Base-by-base conservation (phyloP, 352 stramenopile genomes). In the Phytophthora vignae region DNA sequence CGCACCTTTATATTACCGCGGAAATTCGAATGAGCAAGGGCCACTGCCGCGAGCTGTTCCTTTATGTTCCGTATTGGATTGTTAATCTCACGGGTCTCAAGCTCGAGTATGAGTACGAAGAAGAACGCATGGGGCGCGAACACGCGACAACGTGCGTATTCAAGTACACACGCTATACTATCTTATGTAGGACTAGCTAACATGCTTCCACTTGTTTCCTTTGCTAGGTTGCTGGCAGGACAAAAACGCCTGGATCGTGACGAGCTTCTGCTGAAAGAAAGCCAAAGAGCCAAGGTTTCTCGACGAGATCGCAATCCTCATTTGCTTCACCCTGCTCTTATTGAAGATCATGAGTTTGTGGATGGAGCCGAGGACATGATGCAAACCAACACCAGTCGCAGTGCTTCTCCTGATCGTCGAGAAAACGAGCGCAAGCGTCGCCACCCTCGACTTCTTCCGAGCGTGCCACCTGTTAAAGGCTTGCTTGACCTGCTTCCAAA, bases 31-130 rank as follows among this genome's bases (percentile, higher is more conserved):
- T 78, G 46, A 80, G 77, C 6, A 85, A 78, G 69, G 84, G 85
- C 6, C 72, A 78, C 8, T 93, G 84, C 27, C 82, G 79, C 10
- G 88, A 96, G 56, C 69, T 96, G 44, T 87, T 91, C 15, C 66
- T 96, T n/a, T 96, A 90, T 60, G 87, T 95, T 11, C 90, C 90
- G 14, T 96, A 96, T 71, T 96, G 90, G 90, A 93, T 96, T 55
- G 86, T 96, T 25, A 96, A 96, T 60, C 71, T 95, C 55, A 96
- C 88, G 12, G 87, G 87, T 0, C 67, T 96, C 9, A 88, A 93
- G 70, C 76, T 96, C 12, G 90, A 96, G 55, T 96, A 91, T 64
- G 85, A 93, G 74, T 91, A 90, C 50, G 90, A 96, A 36, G 79
- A 92, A 62, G 87, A 93, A n/a, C 78, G 78, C 57, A 87, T 87